These are phyloP conservation scores for Erythrobasidium hasegawianum DNA, from an alignment of 1,284 basidiomycete genomes.

Conservation along the genomic window DNA sequence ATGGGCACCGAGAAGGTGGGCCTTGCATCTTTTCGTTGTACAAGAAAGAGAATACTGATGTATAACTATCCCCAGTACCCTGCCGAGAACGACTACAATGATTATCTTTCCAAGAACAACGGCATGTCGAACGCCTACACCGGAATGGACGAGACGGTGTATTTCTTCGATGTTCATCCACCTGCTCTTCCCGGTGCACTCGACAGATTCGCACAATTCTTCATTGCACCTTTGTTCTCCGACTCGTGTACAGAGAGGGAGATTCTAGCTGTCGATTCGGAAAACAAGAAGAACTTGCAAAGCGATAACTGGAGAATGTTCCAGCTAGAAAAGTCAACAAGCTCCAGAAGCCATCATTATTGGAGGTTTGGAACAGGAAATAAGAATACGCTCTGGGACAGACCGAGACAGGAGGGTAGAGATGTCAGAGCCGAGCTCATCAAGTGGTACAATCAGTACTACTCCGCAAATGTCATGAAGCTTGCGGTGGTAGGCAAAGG, in stretches of 20 bases:
- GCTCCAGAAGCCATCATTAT: constrained; percentile 76
- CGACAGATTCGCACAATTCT: constrained; percentile 89
- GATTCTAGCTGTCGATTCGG: constrained; percentile 94
- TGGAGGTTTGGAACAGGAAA: constrained; percentile 93
- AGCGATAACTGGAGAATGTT: constrained; percentile 94
- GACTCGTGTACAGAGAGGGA: constrained; percentile 89
- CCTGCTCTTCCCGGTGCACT: constrained; percentile 78
- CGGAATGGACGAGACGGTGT: constrained; percentile 88
- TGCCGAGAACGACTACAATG: constrained; percentile 85
- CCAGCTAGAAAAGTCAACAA: constrained; percentile 89
- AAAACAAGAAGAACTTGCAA: constrained; percentile 97
- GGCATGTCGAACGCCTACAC: constrained; percentile 94
- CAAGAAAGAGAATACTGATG: background rate
- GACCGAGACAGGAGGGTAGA: constrained; percentile 59
- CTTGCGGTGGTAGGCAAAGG: constrained; percentile 86
- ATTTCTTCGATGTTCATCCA: constrained; percentile 87
- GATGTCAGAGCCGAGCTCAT: constrained; percentile 87
- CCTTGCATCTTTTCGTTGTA: background rate
- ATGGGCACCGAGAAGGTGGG: constrained; percentile 60
- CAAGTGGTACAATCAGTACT: constrained; percentile 91
- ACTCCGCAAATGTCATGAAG: constrained; percentile 91
- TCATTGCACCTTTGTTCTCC: constrained; percentile 86
- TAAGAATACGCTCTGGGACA: constrained; percentile 71
- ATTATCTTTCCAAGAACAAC: constrained; percentile 86
- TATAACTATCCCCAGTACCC: constrained; percentile 67